A percentile compares a stretch with the other conserved stretches of the same genome.
These are phyloP conservation scores for Fusarium metavorans DNA, from an alignment of 2,329 filamentous ascomycete genomes.

Conservation along the genomic window DNA sequence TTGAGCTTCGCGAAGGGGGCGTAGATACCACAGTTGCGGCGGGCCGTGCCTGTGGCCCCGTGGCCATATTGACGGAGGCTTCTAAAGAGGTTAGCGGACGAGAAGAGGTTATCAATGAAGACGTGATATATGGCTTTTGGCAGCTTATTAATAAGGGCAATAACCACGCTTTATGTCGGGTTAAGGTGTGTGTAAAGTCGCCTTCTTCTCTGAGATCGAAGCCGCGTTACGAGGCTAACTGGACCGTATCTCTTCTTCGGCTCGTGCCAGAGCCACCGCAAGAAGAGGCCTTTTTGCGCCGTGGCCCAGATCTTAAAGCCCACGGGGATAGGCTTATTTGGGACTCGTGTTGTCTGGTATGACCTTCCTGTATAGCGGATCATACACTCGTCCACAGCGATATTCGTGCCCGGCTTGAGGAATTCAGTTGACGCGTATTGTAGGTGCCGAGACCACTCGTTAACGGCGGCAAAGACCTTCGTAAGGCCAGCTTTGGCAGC, in stretches of 20 bases:
- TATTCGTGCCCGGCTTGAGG: too few species aligned
- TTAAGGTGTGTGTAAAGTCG: neutral
- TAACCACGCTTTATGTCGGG: slow-evolving; percentile 17
- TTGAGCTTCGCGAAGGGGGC: slow-evolving; percentile 6
- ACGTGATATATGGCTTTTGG: slow-evolving; percentile 18
- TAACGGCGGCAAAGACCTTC: too few species aligned
- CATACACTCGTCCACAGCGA: too few species aligned
- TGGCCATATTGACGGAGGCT: neutral
- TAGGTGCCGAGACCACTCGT: too few species aligned
- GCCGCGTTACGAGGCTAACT: neutral
- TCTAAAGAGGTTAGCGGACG: slow-evolving; percentile 8
- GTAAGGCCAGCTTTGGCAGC: too few species aligned
- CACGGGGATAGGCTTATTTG: neutral
- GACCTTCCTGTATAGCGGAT: too few species aligned
- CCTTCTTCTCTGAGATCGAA: neutral
- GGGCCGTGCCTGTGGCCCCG: slow-evolving; percentile 19
- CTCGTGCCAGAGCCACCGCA: neutral
- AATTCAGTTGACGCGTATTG: too few species aligned
- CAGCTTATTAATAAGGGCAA: slow-evolving; percentile 22
- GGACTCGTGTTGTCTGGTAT: neutral
- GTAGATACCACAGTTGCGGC: slow-evolving; percentile 19
- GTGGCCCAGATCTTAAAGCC: slow-evolving; percentile 7
- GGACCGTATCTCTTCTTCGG: neutral
- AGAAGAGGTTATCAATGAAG: slow-evolving; percentile 27
- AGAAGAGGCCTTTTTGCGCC: neutral